These are phyloP conservation scores for Phytophthora pisi DNA, from an alignment of 352 stramenopile species.

Conservation along the genomic window DNA sequence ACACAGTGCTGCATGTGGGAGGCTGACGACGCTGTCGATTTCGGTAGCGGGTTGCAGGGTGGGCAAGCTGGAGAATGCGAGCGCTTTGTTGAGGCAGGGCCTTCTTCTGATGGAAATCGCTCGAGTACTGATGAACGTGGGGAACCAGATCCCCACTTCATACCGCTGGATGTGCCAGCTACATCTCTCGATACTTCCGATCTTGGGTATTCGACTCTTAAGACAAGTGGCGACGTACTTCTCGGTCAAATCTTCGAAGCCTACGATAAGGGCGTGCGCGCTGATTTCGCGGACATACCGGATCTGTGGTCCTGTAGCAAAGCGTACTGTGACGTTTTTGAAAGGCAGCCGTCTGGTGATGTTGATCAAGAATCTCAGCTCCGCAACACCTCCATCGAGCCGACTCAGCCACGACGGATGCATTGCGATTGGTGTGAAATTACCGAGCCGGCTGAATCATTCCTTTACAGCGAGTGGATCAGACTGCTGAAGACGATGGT, in stretches of 20 bases:
- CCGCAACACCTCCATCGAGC: background rate
- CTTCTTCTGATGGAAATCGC: background rate
- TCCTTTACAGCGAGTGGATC: conserved; percentile 27
- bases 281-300: background rate
- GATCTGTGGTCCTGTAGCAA: conserved; percentile 19
- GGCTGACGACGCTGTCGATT: background rate
- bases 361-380: background rate
- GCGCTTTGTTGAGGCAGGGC: background rate
- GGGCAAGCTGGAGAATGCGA: background rate
- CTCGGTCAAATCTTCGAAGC: background rate
- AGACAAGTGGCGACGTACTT: conserved; percentile 11
- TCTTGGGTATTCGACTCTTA: conserved; percentile 10
- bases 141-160: conserved; percentile 1
- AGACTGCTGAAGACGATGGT: conserved; percentile 27
- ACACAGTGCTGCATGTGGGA: too few relatives aligned
- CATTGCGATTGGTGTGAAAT: conserved; percentile 29
- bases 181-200: background rate
- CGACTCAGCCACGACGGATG: conserved; percentile 11
- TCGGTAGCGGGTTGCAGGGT: background rate
- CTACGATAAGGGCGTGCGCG: background rate
- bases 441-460: background rate
- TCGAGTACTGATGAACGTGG: background rate
- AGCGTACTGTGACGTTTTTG: background rate
- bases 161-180: conserved; percentile 10
- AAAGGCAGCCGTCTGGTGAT: background rate